Base-by-base conservation (phyloP, 257 asterid genomes). In the Jacaranda mimosifolia region DNA sequence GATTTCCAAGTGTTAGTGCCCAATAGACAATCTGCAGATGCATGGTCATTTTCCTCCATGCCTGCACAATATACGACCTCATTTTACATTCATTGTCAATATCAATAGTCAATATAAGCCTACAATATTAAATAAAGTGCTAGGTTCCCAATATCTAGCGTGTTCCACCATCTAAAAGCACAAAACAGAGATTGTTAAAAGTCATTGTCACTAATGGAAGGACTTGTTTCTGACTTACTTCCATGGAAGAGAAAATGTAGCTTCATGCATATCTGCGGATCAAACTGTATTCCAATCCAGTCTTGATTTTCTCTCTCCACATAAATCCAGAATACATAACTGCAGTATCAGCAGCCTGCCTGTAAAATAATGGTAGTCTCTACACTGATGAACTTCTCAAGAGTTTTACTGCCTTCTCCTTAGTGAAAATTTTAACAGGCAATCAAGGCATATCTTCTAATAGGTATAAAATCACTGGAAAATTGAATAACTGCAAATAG, bases 21-120 rank as follows among this genome's bases (percentile, higher is more conserved):
- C 36, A 15, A 17, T 43, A 60, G 70, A 64, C 12, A 51, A 63
- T 32, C 72, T 38, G 38, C 52, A 60, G 9, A 12, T 0, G 11
- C 26, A 40, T 26, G 32, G 58, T 42, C 45, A 60, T 36, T 60
- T 73, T 46, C 49, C 70, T 46, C 59, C 78, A 35, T 9, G 14
- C 40, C 55, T 48, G 72, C 52, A 48, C 35, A 48, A 49, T 17
- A 8, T 13, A 14, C 52, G 63, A 63, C 64, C 53, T 14, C 12
- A 9, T 19, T 59, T 52, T 58, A 65, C 11, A 40, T 55, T 42
- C 57, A 58, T 21, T 6, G 40, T 7, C 9, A 6, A 10, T 19
- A 62, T 18, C 12, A 36, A n/a, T 26, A 72, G 10, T 7, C 45
- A 52, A 13, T 64, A 12, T 43, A 13, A 3, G 6, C 12, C 15